These are phyloP conservation scores for Pilobolus umbonatus DNA, from an alignment of 192 early-diverging fungal genomes.

Conservation along the genomic window DNA sequence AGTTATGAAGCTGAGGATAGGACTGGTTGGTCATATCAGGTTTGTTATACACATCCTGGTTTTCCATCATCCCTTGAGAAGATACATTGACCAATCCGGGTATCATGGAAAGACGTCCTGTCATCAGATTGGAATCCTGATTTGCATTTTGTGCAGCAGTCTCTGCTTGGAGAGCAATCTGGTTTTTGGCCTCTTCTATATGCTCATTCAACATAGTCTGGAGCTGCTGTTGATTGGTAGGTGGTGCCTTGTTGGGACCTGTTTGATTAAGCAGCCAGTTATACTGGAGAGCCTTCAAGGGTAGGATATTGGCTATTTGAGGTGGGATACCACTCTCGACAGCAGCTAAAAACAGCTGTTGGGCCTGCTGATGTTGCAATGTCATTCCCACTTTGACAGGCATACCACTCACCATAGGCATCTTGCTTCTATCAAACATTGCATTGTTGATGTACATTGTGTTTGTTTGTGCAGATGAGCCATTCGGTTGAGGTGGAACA, in stretches of 20 bases:
- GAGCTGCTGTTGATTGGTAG: constrained; percentile 23
- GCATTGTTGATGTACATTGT: background rate
- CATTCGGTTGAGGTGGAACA: background rate
- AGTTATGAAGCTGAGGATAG: too few species aligned
- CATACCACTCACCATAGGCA: background rate
- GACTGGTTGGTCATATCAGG: too few species aligned
- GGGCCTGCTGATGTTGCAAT: constrained; percentile 11
- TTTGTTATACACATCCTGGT: too few species aligned
- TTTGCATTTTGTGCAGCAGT: too few species aligned
- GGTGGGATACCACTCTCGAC: constrained; percentile 21
- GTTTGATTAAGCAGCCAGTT: constrained; percentile 29
- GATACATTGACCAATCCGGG: too few species aligned
- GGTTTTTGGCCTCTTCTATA: constrained; percentile 19
- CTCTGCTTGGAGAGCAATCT: constrained; percentile 15
- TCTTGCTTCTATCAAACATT: background rate
- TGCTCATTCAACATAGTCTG: constrained; percentile 17
- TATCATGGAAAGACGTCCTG: too few species aligned
- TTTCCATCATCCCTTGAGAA: too few species aligned
- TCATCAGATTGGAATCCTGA: too few species aligned
- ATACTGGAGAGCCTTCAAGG: constrained; percentile 25
- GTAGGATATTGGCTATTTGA: constrained; percentile 22
- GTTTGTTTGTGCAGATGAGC: background rate
- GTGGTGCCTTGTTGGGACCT: constrained; percentile 1
- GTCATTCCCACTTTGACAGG: constrained; percentile 13
- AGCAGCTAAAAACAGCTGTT: constrained; percentile 21